Percentiles rank a stretch among this genome's conserved stretches.
Conservation (phyloP, 2,329 filamentous ascomycete species). For the Ophiostoma sp. region DNA sequence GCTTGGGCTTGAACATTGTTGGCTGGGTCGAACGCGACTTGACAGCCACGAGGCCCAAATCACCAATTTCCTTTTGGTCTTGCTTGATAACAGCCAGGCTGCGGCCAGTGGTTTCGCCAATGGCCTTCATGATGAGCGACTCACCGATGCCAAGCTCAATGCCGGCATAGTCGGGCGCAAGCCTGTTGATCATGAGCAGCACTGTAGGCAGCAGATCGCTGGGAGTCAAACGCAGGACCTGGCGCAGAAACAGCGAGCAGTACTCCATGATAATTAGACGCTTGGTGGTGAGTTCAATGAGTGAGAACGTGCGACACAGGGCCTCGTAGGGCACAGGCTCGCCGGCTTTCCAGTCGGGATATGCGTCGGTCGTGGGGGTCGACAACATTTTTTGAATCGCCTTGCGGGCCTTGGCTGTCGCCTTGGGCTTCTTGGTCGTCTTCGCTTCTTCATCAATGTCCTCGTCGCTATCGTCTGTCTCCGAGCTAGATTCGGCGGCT, state of each 20-base stretch:
- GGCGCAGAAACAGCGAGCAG: conserved; percentile 83
- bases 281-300: conserved; percentile 92
- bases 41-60: conserved; percentile 87
- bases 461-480: conserved; percentile 28
- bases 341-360: conserved; percentile 88
- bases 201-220: conserved; percentile 82
- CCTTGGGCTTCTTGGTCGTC: conserved; percentile 57
- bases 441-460: conserved; percentile 45
- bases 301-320: conserved; percentile 87
- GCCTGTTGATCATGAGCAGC: conserved; percentile 94
- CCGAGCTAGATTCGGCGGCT: conserved; percentile 34
- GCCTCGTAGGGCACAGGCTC: conserved; percentile 90
- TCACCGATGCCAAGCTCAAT: conserved; percentile 98
- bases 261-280: conserved; percentile 81
- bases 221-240: conserved; percentile 88
- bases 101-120: conserved; percentile 88
- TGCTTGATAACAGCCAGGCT: conserved; percentile 85
- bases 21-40: conserved; percentile 93
- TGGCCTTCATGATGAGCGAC: conserved; percentile 97
- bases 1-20: conserved; percentile 97
- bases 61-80: conserved; percentile 93
- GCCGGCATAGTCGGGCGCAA: conserved; percentile 92
- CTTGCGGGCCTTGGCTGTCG: conserved; percentile 46
- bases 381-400: conserved; percentile 65
- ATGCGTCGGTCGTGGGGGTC: conserved; percentile 74